Conservation (phyloP, 352 stramenopile genomes). For the Pythium scleroteichum region DNA sequence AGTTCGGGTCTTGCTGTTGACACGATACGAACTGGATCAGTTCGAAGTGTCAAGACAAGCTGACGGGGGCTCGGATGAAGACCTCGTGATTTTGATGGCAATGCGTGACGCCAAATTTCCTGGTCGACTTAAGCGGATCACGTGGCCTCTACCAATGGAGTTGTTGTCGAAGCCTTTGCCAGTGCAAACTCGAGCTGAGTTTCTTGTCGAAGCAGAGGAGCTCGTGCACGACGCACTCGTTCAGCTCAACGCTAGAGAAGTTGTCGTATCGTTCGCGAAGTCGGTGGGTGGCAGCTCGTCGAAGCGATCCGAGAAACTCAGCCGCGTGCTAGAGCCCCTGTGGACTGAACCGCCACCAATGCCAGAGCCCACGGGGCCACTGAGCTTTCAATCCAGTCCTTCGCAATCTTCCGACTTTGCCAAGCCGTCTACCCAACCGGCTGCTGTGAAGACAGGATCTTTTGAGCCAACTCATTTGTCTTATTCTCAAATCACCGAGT, state of each 20-base stretch:
- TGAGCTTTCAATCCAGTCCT: no score
- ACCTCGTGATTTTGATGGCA: constrained; percentile 52
- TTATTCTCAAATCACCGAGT: constrained; percentile 83
- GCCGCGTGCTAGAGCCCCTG: constrained; percentile 30
- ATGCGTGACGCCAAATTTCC: constrained; percentile 83
- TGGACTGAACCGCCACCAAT: constrained; percentile 10
- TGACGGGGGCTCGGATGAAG: constrained; percentile 1
- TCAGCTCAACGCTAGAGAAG: constrained; percentile 23
- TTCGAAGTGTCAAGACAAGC: constrained; percentile 17
- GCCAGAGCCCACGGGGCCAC: no score
- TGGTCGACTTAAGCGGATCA: constrained; percentile 70
- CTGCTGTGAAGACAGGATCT: no score
- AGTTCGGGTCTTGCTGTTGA: constrained; percentile 57
- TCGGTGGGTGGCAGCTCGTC: not conserved
- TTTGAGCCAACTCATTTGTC: constrained; percentile 71
- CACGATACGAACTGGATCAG: constrained; percentile 38
- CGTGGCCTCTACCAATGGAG: constrained; percentile 51
- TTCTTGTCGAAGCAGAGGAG: constrained; percentile 46
- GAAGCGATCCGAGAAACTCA: constrained; percentile 42
- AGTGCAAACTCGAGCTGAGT: constrained; percentile 54
- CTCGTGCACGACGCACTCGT: constrained; percentile 50
- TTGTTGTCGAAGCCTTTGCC: constrained; percentile 56
- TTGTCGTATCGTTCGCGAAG: constrained; percentile 62
- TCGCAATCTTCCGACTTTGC: no score
- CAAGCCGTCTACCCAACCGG: no score